These are phyloP conservation scores for Rhodotorula babjevae DNA, from an alignment of 768 basidiomycete species.

Conservation along the genomic window DNA sequence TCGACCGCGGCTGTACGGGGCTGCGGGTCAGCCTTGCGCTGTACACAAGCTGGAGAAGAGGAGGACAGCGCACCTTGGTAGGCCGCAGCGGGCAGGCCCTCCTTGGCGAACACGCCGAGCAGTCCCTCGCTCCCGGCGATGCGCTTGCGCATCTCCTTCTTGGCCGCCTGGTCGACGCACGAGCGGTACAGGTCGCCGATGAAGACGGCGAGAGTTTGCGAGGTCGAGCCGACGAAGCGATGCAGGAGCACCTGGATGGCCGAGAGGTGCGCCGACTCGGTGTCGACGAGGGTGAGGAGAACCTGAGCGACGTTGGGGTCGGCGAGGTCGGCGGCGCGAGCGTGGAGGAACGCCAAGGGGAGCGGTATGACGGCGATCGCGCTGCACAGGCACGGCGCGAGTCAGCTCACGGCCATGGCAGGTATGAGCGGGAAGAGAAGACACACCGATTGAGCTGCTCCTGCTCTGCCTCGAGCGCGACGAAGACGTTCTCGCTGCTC, in stretches of 20 bases:
- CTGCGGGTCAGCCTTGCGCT: background rate
- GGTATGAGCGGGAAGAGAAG: background rate
- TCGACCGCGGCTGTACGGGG: background rate
- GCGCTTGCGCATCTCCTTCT: background rate
- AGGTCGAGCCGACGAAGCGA: constrained; percentile 11
- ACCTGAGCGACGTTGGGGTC: background rate
- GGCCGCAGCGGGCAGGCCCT: background rate
- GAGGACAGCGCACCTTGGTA: background rate
- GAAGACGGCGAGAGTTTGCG: background rate
- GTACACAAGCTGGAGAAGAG: too few relatives aligned
- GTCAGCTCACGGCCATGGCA: background rate
- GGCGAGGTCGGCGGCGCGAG: constrained; percentile 9
- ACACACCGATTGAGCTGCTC: constrained; percentile 7
- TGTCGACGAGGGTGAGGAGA: background rate
- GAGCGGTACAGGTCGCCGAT: background rate
- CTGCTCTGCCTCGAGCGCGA: constrained; percentile 5
- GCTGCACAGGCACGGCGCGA: background rate
- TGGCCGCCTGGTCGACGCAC: background rate
- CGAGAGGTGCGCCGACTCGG: background rate
- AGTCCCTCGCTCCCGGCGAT: constrained; percentile 4
- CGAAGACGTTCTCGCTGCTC: constrained; percentile 4
- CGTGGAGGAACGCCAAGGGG: constrained; percentile 22
- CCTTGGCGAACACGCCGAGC: background rate
- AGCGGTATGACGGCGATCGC: background rate
- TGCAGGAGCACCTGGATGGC: constrained; percentile 18